Conservation (phyloP, 163 green algal species). For the Chlamydomonas reinhardtii region DNA sequence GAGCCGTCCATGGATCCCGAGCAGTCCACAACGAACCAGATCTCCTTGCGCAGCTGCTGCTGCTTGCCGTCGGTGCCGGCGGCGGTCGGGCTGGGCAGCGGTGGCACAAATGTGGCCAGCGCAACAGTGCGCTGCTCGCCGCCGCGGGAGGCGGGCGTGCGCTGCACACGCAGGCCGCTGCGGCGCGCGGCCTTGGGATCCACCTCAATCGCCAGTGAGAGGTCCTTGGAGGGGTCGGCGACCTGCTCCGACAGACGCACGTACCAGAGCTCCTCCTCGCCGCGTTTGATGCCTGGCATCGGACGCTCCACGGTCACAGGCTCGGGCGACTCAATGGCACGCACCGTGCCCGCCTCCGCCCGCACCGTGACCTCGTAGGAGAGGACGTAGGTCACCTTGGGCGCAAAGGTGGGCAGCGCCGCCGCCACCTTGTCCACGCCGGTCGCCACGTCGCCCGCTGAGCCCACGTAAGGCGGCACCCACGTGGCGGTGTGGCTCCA, state of each 20-base stretch:
- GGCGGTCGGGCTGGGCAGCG: not conserved
- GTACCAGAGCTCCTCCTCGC: not conserved
- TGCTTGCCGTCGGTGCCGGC: no score
- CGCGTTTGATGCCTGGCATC: not conserved
- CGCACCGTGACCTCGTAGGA: conserved; percentile 41
- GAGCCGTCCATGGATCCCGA: conserved; percentile 50
- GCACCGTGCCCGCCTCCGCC: conserved; percentile 13
- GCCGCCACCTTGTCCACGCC: conserved; percentile 4
- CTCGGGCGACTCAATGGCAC: not conserved
- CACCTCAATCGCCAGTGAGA: conserved; percentile 54
- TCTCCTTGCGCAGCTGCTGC: conserved; percentile 25
- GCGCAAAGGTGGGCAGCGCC: conserved; percentile 15
- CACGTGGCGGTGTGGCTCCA: conserved; percentile 59
- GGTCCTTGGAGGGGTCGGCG: conserved; percentile 50
- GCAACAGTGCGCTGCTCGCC: conserved; percentile 13
- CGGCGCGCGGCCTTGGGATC: not conserved
- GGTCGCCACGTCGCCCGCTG: not conserved
- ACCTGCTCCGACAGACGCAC: not conserved
- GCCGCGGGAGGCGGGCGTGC: not conserved
- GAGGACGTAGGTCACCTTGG: conserved; percentile 46
- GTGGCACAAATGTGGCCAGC: conserved; percentile 55
- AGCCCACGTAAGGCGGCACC: conserved; percentile 53
- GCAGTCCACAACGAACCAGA: conserved; percentile 59
- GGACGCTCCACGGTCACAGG: not conserved
- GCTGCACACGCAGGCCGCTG: not conserved